These are phyloP conservation scores for Phytophthora rubi DNA, from an alignment of 352 stramenopile species.

Conservation along the genomic window DNA sequence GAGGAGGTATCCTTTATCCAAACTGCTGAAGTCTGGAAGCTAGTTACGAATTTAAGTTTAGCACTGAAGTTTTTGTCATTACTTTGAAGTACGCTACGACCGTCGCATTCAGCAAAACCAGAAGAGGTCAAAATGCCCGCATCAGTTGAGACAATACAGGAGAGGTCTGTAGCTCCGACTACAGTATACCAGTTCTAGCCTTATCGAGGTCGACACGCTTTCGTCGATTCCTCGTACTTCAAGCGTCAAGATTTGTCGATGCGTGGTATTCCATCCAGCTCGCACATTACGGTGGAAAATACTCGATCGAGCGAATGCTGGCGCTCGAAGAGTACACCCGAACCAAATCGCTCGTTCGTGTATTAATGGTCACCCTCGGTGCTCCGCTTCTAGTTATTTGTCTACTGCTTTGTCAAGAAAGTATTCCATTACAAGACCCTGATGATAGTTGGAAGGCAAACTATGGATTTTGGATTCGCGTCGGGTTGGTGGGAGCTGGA, in stretches of 20 bases:
- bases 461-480: constrained; percentile 19
- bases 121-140: background rate
- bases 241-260: constrained; percentile 4
- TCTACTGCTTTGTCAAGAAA: constrained; percentile 14
- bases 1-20: no score
- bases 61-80: no score
- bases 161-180: background rate
- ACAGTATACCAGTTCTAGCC: background rate
- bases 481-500: background rate
- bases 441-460: constrained; percentile 5
- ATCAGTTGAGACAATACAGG: background rate
- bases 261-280: constrained; percentile 12
- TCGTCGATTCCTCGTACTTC: background rate
- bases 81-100: background rate
- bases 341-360: constrained; percentile 5
- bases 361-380: constrained; percentile 3
- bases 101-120: background rate
- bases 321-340: constrained; percentile 24
- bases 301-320: constrained; percentile 27
- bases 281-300: constrained; percentile 19
- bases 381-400: constrained; percentile 4
- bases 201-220: background rate
- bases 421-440: constrained; percentile 18
- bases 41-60: no score
- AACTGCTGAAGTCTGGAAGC: no score